phyloP scores from a whole-genome alignment of 73 alveolate species.

The Chromera velia region DNA sequence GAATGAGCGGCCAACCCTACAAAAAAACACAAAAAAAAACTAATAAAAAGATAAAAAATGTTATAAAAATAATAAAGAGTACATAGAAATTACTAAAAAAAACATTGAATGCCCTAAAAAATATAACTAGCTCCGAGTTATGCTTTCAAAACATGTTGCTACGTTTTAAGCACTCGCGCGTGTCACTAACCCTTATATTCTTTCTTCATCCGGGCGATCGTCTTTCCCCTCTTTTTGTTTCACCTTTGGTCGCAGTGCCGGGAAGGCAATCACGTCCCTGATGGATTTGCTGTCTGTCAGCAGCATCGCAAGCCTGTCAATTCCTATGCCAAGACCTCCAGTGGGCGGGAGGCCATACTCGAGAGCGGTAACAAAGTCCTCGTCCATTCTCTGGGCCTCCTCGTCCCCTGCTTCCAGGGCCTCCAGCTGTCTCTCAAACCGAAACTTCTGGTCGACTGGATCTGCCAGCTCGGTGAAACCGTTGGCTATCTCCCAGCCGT shows the following conservation, averaged over 20 bases:
- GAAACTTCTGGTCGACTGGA: slow-evolving; percentile 79
- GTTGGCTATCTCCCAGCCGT: slow-evolving; percentile 82
- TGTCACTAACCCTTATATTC: too few relatives aligned
- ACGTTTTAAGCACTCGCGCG: too few relatives aligned
- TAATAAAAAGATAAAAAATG: too few relatives aligned
- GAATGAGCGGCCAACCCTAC: too few relatives aligned
- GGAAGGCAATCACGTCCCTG: slow-evolving; percentile 1
- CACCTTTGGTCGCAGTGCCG: background rate
- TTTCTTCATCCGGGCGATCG: too few relatives aligned
- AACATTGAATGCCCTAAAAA: too few relatives aligned
- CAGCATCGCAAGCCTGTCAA: background rate
- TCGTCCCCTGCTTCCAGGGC: slow-evolving; percentile 84
- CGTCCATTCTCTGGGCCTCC: slow-evolving; percentile 88
- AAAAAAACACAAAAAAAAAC: too few relatives aligned
- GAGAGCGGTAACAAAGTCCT: slow-evolving; percentile 74
- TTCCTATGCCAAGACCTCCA: slow-evolving; percentile 67
- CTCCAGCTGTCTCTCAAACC: slow-evolving; percentile 71
- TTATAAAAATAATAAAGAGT: too few relatives aligned
- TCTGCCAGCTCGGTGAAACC: slow-evolving; percentile 95
- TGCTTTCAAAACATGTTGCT: too few relatives aligned
- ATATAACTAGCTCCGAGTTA: too few relatives aligned
- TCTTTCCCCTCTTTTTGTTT: background rate
- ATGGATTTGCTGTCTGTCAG: background rate
- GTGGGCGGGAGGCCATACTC: slow-evolving; percentile 97
- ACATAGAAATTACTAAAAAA: too few relatives aligned